These are phyloP conservation scores for Quercus bicolor DNA, from an alignment of 306 rosid genomes.

Conservation along the genomic window DNA sequence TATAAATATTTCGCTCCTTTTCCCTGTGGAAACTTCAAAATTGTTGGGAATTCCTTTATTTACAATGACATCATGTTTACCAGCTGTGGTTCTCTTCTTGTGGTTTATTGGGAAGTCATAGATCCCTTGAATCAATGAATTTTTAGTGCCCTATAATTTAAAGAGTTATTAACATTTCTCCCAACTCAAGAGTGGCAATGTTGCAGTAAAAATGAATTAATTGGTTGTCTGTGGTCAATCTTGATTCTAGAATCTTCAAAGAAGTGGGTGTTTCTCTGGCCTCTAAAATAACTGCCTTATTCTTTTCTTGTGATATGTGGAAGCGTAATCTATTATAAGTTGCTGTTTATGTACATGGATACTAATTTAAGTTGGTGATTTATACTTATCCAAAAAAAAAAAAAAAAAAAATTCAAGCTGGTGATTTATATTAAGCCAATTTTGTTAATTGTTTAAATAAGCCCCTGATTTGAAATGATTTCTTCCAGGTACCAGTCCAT, in stretches of 20 bases:
- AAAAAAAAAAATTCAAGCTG: neutral
- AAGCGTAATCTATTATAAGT: slow-evolving; percentile 3
- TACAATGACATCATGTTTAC: neutral
- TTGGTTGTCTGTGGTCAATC: neutral
- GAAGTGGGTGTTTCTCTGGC: neutral
- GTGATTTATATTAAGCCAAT: slow-evolving; percentile 10
- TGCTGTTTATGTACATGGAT: neutral
- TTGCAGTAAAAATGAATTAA: neutral
- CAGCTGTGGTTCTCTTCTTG: neutral
- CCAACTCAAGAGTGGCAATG: neutral
- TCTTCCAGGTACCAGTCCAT: slow-evolving; percentile 73
- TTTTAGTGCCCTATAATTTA: neutral
- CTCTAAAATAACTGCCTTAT: neutral
- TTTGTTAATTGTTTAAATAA: slow-evolving; percentile 2
- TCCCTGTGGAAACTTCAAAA: neutral
- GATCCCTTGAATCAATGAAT: neutral
- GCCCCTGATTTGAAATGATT: slow-evolving; percentile 20
- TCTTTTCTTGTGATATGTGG: neutral
- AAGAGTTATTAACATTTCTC: neutral
- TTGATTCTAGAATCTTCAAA: neutral
- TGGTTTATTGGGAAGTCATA: neutral
- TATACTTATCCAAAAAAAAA: neutral
- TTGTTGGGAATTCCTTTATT: neutral
- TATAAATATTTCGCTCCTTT: neutral
- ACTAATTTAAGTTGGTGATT: neutral